Evolutionary conservation across 2,329 filamentous ascomycete species (phyloP).

Genomic region (Rhynchosporium agropyri): DNA sequence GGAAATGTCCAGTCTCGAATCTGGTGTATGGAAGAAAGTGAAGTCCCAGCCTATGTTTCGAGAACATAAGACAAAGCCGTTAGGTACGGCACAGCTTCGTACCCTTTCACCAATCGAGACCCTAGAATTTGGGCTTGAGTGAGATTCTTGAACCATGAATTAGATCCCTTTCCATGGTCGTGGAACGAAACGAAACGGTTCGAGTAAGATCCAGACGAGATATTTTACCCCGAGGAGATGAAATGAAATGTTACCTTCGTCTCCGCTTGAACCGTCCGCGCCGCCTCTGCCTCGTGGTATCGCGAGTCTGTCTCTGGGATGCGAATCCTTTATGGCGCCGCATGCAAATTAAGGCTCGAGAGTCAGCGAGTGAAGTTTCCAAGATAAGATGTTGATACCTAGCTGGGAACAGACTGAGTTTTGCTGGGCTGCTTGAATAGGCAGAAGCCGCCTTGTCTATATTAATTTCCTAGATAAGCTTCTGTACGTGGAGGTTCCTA

Average conservation of each 20-base stretch:
- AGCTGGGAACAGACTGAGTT: neutral
- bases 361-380: constrained; percentile 7
- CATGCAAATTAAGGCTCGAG: constrained; percentile 6
- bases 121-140: no score
- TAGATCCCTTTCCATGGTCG: no score
- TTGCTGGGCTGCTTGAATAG: neutral
- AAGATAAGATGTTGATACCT: neutral
- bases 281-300: neutral
- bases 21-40: no score
- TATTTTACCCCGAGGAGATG: neutral
- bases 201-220: no score
- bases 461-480: constrained; percentile 7
- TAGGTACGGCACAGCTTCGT: no score
- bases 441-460: constrained; percentile 7
- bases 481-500: neutral
- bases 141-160: no score
- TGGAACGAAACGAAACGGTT: no score
- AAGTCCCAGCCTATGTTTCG: no score
- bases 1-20: no score
- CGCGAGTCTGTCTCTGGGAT: neutral
- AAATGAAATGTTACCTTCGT: neutral
- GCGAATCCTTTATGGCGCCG: constrained; percentile 4
- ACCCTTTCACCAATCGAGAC: no score
- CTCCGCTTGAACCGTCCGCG: neutral
- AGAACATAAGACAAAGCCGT: no score